Evolutionary conservation across 805 yeast species (phyloP), one percentile per base, ranked within the genome.

Genomic region (Debaryomyces maramus): DNA sequence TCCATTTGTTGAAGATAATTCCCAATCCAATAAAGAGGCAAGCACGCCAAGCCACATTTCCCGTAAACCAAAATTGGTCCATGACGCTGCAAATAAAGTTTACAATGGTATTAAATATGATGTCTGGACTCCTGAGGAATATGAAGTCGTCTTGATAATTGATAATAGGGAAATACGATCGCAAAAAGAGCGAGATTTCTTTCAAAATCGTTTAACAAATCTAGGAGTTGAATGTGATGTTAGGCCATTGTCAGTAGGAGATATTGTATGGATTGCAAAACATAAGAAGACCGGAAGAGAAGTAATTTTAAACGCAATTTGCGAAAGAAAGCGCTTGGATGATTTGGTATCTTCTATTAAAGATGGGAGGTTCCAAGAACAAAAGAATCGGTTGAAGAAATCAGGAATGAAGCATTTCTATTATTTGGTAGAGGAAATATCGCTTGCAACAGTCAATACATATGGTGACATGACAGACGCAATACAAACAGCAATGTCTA

Each of bases 361-460:
- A 44, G 99, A 93, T 61, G 96, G 96, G 2, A 66, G 99, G 36
- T 89, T 85, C 53, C 70, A 73, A 39, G 99, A 93, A 57, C 99
- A 93, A 57, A 90, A 91, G 55, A 64, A 73, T 13, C 73, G 99
- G 39, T 67, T 93, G 41, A 73, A 73, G 36, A 76, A 82, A 57
- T 76, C 93, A 0, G 88, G 86, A 0, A 65, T 90, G 53, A 65
- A 67, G 14, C 75, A 85, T 47, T 77, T 83, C 14, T 81, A 80
- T 48, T 93, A 93, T 52, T 56, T 93, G 3, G 77, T 93, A 11
- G 99, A 93, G 57, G 95, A 88, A 44, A 77, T 75, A 4, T 73
- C 76, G 22, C 54, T 72, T 0, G 58, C 64, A n/a, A 77, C 71
- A 39, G 42, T 71, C 2, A 65, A 55, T 27, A 46, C 54, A 14